A percentile compares a stretch with the other conserved stretches of the same genome.
phyloP scores from a whole-genome alignment of 148 eudicot species.

The Rhododendron griersonianum region DNA sequence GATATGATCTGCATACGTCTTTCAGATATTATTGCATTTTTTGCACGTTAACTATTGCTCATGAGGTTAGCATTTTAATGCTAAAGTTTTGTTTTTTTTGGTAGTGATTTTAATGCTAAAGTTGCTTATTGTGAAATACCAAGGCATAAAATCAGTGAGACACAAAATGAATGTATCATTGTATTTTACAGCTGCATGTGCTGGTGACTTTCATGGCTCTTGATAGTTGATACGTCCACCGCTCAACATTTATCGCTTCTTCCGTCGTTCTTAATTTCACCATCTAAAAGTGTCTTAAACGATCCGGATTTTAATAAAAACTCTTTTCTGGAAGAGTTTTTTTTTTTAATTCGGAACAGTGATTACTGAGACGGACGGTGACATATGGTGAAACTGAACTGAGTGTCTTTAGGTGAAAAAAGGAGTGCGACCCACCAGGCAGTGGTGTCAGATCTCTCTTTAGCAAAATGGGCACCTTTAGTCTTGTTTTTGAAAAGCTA shows the following conservation, averaged over 20 bases:
- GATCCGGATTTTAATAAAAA: no score
- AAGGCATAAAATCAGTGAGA: neutral
- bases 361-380: no score
- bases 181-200: neutral
- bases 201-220: neutral
- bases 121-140: neutral
- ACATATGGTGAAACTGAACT: no score
- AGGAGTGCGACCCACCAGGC: neutral
- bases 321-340: no score
- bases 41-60: neutral
- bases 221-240: no score
- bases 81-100: no score
- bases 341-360: no score
- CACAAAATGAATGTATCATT: neutral
- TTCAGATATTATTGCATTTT: no score
- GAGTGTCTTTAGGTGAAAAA: neutral
- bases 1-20: no score
- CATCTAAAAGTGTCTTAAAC: no score
- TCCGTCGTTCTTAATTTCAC: no score
- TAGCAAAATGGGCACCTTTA: neutral
- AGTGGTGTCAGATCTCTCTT: slow-evolving; percentile 6
- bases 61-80: neutral
- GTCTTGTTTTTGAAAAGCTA: neutral
- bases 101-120: neutral
- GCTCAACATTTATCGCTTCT: no score